A percentile compares a stretch with the other conserved stretches of the same genome.
Evolutionary conservation across 768 basidiomycete genomes (phyloP).

Genomic region (Pulveroboletus frians): DNA sequence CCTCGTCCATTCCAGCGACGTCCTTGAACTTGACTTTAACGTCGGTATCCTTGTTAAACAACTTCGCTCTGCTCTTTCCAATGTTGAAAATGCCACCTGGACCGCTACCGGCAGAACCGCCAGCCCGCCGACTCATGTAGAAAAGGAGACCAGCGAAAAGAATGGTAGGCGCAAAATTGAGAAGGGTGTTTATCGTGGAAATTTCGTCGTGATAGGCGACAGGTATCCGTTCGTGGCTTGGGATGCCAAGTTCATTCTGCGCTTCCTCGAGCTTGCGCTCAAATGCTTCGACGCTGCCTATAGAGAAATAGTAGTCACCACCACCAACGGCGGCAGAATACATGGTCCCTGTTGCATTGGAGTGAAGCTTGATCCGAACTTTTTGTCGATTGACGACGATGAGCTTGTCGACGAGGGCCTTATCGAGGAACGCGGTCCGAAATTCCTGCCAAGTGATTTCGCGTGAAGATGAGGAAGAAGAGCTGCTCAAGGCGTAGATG

Average conservation of each 20-base stretch:
- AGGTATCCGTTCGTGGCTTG: conserved; percentile 88
- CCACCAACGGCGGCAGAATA: conserved; percentile 55
- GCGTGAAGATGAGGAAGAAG: conserved; percentile 48
- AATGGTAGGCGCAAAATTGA: conserved; percentile 94
- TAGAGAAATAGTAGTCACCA: conserved; percentile 88
- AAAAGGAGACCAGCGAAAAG: conserved; percentile 86
- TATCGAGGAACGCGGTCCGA: conserved; percentile 92
- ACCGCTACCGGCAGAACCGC: conserved; percentile 52
- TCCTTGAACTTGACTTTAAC: conserved; percentile 92
- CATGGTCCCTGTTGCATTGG: conserved; percentile 78
- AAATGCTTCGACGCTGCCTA: conserved; percentile 95
- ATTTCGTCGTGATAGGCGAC: conserved; percentile 97
- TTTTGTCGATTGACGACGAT: conserved; percentile 85
- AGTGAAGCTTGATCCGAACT: conserved; percentile 90
- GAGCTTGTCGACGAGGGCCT: conserved; percentile 91
- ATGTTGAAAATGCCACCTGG: conserved; percentile 94
- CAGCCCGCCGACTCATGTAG: conserved; percentile 76
- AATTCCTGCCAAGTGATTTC: conserved; percentile 99
- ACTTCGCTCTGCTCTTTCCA: conserved; percentile 88
- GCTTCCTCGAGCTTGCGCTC: conserved; percentile 94
- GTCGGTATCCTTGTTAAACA: conserved; percentile 97
- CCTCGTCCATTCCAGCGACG: conserved; percentile 99
- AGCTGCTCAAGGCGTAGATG: conserved; percentile 54
- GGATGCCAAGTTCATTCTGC: conserved; percentile 87
- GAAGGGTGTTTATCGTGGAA: conserved; percentile 70